Base-by-base conservation (phyloP, 768 basidiomycete genomes). In the Sporobolomyces phaffii region DNA sequence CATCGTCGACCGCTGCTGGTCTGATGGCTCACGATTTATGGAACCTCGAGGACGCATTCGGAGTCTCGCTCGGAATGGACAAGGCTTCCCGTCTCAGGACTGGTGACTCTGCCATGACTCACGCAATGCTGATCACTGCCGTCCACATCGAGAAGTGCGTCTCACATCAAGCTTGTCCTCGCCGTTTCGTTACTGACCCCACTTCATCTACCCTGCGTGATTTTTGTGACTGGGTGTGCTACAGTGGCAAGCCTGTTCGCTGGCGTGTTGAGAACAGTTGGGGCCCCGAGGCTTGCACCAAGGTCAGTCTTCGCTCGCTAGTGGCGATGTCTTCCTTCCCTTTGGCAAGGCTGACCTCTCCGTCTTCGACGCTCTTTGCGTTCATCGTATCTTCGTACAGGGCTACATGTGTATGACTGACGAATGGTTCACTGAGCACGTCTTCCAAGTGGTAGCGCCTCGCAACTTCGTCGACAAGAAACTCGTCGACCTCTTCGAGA, bases 251-350 rank as follows among this genome's bases (percentile, higher is more conserved):
- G 63, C 87, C 91, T 0, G 78, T 93, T 24, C 83, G 91, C n/a
- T 98, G 91, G 83, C 90, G 91, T 78, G 90, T 98, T 24, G 94
- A 98, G 82, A 98, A 98, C 80, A 88, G 87, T 5, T 98, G 94
- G 94, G 89, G 90, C 20, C 85, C 86, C 31, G 79, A 79, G 0
- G 82, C 81, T 0, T 88, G 91, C 29, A 81, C 91, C 72, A 86
- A 91, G 72, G 93, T 64, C 10, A 56, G 60, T 47, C n/a, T n/a
- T n/a, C n/a, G n/a, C n/a, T n/a, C n/a, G n/a, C n/a, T n/a, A n/a
- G n/a, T n/a, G n/a, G n/a, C n/a, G n/a, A n/a, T n/a, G n/a, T n/a
- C n/a, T n/a, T n/a, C n/a, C n/a, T n/a, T n/a, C n/a, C n/a, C n/a
- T n/a, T n/a, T n/a, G n/a, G n/a, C n/a, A n/a, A n/a, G n/a, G n/a